Base-by-base conservation (phyloP, 345 rosid species). In the Melastoma malabathricum region DNA sequence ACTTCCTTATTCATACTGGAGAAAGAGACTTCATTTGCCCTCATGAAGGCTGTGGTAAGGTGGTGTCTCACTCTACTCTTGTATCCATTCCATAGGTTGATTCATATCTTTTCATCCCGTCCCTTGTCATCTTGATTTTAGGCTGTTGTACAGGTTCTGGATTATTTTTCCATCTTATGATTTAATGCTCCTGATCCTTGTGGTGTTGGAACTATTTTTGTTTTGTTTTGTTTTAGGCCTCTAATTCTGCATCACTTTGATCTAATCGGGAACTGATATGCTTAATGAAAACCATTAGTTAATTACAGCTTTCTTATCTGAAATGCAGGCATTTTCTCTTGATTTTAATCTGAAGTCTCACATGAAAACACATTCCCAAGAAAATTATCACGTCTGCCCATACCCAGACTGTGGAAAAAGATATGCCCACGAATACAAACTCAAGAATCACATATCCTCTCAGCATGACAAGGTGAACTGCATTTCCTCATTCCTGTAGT, bases 311-410 rank as follows among this genome's bases (percentile, higher is more conserved):
- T 15, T 15, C 34, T 10, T 8, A 55, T 15, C 8, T 25, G 0
- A 13, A 17, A 14, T 70, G 66, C 83, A 90, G 98, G 98, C 98
- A 6, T 92, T 92, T 73, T 92, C 98, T 18, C 73, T 92, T 67
- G 98, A 92, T 70, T 92, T 92, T 74, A 92, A 92, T 77, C 76
- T 92, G 74, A 74, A 83, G 56, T 92, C 98, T 43, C 96, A 87
- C 75, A 92, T 87, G 96, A 92, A 87, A 75, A 92, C 98, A 47
- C 98, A 92, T 69, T 87, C 95, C 43, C 98, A 87, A 67, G 98
- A 92, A 70, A 92, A 87, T 65, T 87, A 92, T 67, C 96, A 92
- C 65, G 70, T 84, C 69, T 92, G 98, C 60, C 98, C 96, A 10
- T 84, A 71, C 58, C 61, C 74, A 18, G 96, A 86, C 27, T 92